phyloP scores from a whole-genome alignment of 495 filamentous ascomycete genomes.

The Articulospora tetracladia region DNA sequence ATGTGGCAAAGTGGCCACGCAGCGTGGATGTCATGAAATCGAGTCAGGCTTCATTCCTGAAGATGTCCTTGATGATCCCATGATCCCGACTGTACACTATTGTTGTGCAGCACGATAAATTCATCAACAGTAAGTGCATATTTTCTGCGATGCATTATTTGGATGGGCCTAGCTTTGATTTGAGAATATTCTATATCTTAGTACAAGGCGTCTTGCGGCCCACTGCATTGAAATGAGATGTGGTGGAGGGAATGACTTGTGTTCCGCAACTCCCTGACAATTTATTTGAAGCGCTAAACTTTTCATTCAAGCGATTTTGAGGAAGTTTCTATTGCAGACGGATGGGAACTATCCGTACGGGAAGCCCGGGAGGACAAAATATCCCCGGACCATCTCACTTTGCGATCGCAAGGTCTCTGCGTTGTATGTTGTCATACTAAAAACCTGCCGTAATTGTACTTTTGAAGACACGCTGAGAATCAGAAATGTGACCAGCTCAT shows the following conservation, averaged over 20 bases:
- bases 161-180: background rate
- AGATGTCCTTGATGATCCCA: background rate
- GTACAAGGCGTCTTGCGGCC: background rate
- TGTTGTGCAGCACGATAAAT: background rate
- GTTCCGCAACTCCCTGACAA: no score
- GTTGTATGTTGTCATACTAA: no score
- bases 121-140: background rate
- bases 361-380: background rate
- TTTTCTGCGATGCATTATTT: background rate
- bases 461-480: background rate
- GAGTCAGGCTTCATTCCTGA: no score
- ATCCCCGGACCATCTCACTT: background rate
- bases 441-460: background rate
- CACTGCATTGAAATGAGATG: background rate
- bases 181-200: background rate
- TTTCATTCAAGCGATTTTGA: background rate
- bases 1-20: no score
- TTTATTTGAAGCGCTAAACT: no score
- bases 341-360: background rate
- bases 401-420: background rate
- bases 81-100: background rate
- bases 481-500: background rate
- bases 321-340: background rate
- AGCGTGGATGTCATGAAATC: no score
- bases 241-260: background rate